A percentile compares a stretch with the other conserved stretches of the same genome.
These are phyloP conservation scores for Penicillium flavigenum DNA, from an alignment of 495 filamentous ascomycete genomes.

Conservation along the genomic window DNA sequence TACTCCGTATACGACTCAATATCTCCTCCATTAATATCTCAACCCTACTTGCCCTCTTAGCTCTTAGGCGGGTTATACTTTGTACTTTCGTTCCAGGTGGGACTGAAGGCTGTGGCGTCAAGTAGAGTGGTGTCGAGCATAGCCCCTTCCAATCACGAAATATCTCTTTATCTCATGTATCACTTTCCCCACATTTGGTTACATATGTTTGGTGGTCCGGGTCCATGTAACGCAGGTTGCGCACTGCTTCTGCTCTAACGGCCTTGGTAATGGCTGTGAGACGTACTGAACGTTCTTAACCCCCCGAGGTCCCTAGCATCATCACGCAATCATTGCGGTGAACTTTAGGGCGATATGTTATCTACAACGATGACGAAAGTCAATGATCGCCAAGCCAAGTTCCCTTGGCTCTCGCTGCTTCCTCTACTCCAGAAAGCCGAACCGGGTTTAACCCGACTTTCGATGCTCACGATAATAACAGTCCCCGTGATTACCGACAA, in stretches of 20 bases:
- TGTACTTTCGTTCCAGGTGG: too few species aligned
- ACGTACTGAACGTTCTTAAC: background rate
- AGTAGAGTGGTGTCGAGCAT: background rate
- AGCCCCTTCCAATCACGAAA: background rate
- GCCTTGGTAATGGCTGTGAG: background rate
- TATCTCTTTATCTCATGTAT: background rate
- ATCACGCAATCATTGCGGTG: slow-evolving; percentile 2
- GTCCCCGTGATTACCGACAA: background rate
- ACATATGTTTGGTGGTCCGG: background rate
- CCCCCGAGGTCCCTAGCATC: background rate
- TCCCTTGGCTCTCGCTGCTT: background rate
- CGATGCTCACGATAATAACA: background rate
- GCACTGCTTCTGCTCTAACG: background rate
- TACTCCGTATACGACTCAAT: too few species aligned
- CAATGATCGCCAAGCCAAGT: background rate
- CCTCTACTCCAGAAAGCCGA: background rate
- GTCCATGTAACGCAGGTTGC: background rate
- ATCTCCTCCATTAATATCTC: too few species aligned
- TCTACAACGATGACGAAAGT: background rate
- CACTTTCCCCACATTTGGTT: background rate
- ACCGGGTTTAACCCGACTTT: background rate
- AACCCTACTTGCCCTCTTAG: background rate
- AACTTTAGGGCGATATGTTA: background rate
- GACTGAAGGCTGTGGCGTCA: background rate
- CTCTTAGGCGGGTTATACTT: background rate